These are phyloP conservation scores for Sclerotinia spermophila DNA, from an alignment of 2,329 filamentous ascomycete genomes.

Conservation along the genomic window DNA sequence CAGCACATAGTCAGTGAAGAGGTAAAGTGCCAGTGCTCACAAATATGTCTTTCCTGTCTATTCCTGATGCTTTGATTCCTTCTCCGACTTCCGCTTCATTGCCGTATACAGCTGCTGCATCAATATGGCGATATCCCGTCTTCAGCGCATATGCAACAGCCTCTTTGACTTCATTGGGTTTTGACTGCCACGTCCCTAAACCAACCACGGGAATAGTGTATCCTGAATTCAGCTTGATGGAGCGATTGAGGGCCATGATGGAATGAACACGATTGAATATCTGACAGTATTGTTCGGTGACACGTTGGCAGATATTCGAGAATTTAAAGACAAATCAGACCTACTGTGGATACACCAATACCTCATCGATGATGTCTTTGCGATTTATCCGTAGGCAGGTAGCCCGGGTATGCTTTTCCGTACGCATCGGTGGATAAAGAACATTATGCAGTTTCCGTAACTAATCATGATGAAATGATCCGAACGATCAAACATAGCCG, in stretches of 20 bases:
- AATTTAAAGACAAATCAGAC: neutral
- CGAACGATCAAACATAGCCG: neutral
- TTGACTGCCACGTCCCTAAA: constrained; percentile 47
- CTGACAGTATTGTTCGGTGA: neutral
- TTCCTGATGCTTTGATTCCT: constrained; percentile 65
- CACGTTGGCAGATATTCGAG: neutral
- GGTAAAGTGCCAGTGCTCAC: neutral
- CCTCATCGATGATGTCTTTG: neutral
- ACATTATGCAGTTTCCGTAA: neutral
- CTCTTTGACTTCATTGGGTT: constrained; percentile 41
- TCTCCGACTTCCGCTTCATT: constrained; percentile 82
- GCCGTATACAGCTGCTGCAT: constrained; percentile 66
- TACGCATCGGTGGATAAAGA: neutral
- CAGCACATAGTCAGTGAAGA: neutral
- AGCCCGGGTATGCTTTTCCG: constrained; percentile 14
- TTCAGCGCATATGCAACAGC: constrained; percentile 41
- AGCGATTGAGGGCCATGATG: constrained; percentile 24
- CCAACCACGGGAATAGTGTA: constrained; percentile 40
- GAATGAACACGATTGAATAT: neutral
- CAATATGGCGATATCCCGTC: constrained; percentile 51
- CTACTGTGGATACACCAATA: neutral
- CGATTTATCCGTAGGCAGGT: constrained; percentile 8
- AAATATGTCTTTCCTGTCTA: constrained; percentile 62
- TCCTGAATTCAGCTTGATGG: constrained; percentile 37
- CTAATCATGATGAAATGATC: neutral